Percentiles rank a stretch among this genome's conserved stretches.
Evolutionary conservation across 176 grass and related monocot species (phyloP).

Genomic region (Metroxylon sagu): DNA sequence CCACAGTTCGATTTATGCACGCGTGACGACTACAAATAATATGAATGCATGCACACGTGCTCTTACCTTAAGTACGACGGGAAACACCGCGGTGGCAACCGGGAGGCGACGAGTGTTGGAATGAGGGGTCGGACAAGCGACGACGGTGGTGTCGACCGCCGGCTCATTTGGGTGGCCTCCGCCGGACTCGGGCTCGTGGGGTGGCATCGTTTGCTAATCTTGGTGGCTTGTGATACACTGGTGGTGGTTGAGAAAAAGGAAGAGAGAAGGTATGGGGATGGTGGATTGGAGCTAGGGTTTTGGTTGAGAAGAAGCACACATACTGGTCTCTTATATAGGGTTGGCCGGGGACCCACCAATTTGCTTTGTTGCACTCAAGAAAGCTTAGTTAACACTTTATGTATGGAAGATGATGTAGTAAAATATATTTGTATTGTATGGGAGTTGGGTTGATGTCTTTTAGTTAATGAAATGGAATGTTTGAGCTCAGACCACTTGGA

Average conservation of each 20-base stretch:
- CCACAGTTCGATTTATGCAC: background rate
- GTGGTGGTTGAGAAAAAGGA: background rate
- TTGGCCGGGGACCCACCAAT: conserved; percentile 4
- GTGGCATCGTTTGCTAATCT: background rate
- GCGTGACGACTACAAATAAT: background rate
- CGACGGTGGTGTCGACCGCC: background rate
- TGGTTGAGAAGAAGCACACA: background rate
- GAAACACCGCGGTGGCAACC: conserved; percentile 33
- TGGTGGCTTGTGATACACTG: too few relatives aligned
- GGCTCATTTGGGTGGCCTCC: conserved; percentile 1
- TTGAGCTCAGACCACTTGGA: too few relatives aligned
- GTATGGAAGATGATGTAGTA: too few relatives aligned
- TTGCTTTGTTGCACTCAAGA: conserved; percentile 17
- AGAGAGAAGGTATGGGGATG: background rate
- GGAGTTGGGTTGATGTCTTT: too few relatives aligned
- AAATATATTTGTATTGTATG: too few relatives aligned
- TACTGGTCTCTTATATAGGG: too few relatives aligned
- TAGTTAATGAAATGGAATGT: too few relatives aligned
- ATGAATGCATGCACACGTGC: conserved; percentile 19
- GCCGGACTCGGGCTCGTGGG: conserved; percentile 11
- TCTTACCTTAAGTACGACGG: conserved; percentile 70
- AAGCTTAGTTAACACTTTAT: background rate
- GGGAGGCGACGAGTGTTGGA: conserved; percentile 17
- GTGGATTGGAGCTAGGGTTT: background rate
- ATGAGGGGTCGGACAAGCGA: conserved; percentile 27